These are phyloP conservation scores for Alternaria gaisen DNA, from an alignment of 2,329 filamentous ascomycete species.

Conservation along the genomic window DNA sequence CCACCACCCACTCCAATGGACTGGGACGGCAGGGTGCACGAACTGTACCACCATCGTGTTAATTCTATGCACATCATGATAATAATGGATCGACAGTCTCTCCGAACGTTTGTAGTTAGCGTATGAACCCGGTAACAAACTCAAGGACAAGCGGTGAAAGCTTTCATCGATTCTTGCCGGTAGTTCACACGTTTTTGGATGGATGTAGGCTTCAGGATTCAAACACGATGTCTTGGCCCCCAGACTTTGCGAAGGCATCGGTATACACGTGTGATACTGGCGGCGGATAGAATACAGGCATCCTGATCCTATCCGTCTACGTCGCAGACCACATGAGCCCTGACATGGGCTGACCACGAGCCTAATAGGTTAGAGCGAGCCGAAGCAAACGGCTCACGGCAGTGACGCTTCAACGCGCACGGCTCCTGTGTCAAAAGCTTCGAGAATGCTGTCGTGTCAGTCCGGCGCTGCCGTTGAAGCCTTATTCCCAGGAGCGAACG, in stretches of 20 bases:
- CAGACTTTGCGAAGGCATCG: not conserved
- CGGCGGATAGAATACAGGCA: not conserved
- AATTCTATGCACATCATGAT: not conserved
- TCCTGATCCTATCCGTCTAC: not conserved
- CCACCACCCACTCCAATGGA: not conserved
- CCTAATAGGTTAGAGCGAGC: not conserved
- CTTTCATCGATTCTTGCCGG: not conserved
- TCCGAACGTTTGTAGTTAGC: not conserved
- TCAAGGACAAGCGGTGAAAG: not conserved
- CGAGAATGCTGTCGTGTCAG: not conserved
- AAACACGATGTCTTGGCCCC: not conserved
- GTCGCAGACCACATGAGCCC: not conserved
- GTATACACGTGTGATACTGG: not conserved
- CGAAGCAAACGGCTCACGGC: not conserved
- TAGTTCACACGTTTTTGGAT: not conserved
- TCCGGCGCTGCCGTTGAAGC: constrained; percentile 1
- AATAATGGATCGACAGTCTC: not conserved
- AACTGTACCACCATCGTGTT: not conserved
- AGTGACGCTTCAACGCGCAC: not conserved
- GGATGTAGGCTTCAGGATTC: not conserved
- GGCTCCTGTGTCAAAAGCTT: not conserved
- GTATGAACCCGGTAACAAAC: not conserved
- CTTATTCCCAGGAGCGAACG: not conserved
- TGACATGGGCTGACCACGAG: not conserved
- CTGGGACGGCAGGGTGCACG: not conserved